A percentile compares a stretch with the other conserved stretches of the same genome.
Conservation (phyloP, 2,329 filamentous ascomycete species). For the Hortaea sp. region DNA sequence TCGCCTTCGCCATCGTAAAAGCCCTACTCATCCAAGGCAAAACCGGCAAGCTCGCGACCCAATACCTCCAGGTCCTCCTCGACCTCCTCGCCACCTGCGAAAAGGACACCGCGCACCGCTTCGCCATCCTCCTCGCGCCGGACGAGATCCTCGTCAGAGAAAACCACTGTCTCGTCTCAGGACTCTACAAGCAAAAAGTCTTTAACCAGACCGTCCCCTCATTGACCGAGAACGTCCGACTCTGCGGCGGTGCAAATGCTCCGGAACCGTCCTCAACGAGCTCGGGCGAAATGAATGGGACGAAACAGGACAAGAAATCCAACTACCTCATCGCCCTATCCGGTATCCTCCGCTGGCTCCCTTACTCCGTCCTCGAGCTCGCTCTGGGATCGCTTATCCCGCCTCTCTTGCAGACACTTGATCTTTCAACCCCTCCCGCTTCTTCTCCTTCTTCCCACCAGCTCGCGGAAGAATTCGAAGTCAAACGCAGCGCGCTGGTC, state of each 20-base stretch:
- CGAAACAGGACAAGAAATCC: conserved; percentile 39
- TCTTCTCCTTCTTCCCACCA: neutral
- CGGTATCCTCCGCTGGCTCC: conserved; percentile 50
- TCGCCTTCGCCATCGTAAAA: conserved; percentile 52
- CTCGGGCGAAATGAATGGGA: conserved; percentile 5
- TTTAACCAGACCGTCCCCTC: conserved; percentile 50
- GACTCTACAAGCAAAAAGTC: conserved; percentile 53
- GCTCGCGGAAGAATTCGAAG: conserved; percentile 31
- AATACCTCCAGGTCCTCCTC: conserved; percentile 38
- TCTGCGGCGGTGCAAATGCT: conserved; percentile 1
- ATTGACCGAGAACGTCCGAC: conserved; percentile 44
- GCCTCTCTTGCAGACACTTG: conserved; percentile 53
- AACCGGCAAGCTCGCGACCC: conserved; percentile 32
- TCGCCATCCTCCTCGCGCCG: conserved; percentile 48
- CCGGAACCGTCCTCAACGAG: too few species aligned
- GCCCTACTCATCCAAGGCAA: conserved; percentile 48
- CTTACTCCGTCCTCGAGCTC: conserved; percentile 49
- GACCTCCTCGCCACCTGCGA: conserved; percentile 38
- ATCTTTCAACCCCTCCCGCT: conserved; percentile 28
- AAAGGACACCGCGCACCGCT: conserved; percentile 44
- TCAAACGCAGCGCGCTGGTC: conserved; percentile 51
- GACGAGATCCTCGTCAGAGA: conserved; percentile 51
- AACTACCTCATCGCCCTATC: conserved; percentile 55
- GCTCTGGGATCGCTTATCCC: conserved; percentile 49
- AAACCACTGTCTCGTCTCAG: conserved; percentile 52